Evolutionary conservation across 257 asterid species (phyloP).

Genomic region (Ilex aquifolium): DNA sequence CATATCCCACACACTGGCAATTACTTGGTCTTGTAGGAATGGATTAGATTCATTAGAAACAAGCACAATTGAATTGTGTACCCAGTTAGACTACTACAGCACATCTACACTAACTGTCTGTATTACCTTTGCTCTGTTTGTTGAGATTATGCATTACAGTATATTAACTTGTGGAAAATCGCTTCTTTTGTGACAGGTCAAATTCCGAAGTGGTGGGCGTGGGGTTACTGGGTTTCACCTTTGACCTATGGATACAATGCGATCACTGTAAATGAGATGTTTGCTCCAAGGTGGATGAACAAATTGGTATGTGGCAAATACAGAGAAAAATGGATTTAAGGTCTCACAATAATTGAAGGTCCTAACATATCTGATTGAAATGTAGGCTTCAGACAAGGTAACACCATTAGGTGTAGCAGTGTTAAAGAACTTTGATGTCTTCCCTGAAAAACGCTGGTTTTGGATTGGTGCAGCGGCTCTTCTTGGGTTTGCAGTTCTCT

Average conservation of each 20-base stretch:
- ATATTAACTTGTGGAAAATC: neutral
- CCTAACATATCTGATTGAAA: constrained; percentile 1
- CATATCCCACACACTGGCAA: no score
- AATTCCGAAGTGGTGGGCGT: constrained; percentile 66
- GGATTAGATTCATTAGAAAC: no score
- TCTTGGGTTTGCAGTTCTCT: constrained; percentile 37
- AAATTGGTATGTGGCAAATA: constrained; percentile 18
- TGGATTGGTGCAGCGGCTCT: constrained; percentile 66
- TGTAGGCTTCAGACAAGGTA: constrained; percentile 31
- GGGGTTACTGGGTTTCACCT: constrained; percentile 71
- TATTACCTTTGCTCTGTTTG: no score
- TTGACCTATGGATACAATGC: constrained; percentile 49
- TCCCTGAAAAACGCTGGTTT: constrained; percentile 43
- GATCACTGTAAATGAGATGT: constrained; percentile 50
- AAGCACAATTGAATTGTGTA: no score
- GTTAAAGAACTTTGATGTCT: constrained; percentile 33
- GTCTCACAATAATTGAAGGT: neutral
- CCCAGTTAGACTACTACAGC: no score
- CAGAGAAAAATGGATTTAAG: neutral
- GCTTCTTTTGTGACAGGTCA: constrained; percentile 25
- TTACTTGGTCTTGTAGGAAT: no score
- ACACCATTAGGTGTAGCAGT: constrained; percentile 40
- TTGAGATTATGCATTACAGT: no score
- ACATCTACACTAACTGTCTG: no score
- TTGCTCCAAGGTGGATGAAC: constrained; percentile 57